Base-by-base conservation (phyloP, 495 filamentous ascomycete species). In the Friedmanniomyces endolithicus region DNA sequence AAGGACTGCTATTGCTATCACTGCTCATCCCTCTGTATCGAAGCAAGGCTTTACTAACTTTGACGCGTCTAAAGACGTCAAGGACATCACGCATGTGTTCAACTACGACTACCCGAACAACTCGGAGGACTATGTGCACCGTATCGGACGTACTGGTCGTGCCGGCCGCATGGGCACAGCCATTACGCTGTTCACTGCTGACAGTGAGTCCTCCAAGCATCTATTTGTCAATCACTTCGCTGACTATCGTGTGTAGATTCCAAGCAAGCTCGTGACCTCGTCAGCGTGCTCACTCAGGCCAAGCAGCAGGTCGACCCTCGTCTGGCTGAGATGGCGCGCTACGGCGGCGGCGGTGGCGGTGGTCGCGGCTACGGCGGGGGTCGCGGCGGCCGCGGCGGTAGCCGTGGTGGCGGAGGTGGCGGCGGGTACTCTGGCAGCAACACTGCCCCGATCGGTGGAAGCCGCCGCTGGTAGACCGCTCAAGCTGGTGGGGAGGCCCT, bases 51-150 rank as follows among this genome's bases (percentile, higher is more conserved):
- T 59, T 79, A 88, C 90, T 97, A 95, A 96, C 87, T 74, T 78
- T 70, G 25, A 35, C 71, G 64, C 59, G 69, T 55, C 52, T 83
- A 44, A 95, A 98, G 92, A 98, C 83, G 92, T 98, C 78, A 89
- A 89, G 72, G 90, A 98, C 79, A 98, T 98, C 74, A 96, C 90
- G 72, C 92, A 98, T 76, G 92, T 98, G 75, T 79, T 98, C 74
- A 98, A 98, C 84, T 97, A 96, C 86, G 92, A 98, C 73, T 95
- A 95, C 71, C 92, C 92, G 69, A 96, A 97, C 78, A 98, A 98
- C 77, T 97, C 92, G 72, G 71, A 74, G 63, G 71, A 74, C 58
- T 74, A 74, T 52, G 67, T 74, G 63, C 71, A 74, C 55, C 71
- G 71, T 54, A 74, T 74, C 58, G 71, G 71, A 19, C 64, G 71